Conservation (phyloP, 352 stramenopile genomes). For the Pythium plurisporium region DNA sequence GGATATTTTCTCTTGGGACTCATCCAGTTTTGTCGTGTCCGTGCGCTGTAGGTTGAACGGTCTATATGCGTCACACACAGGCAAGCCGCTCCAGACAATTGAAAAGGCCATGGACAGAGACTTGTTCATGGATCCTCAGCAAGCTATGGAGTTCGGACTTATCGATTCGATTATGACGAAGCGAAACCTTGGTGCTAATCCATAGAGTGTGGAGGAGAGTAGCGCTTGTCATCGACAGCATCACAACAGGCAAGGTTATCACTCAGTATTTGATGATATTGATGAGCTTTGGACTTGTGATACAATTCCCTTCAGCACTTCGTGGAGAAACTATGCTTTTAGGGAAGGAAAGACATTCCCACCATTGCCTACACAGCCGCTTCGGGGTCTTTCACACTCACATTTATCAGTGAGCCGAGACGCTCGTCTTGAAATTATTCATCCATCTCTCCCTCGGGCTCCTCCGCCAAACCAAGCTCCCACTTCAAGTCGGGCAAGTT, state of each 20-base stretch:
- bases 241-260: no score
- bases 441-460: slow-evolving; percentile 81
- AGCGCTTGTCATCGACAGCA: no score
- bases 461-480: slow-evolving; percentile 69
- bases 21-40: background rate
- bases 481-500: slow-evolving; percentile 75
- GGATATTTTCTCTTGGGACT: background rate
- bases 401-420: no score
- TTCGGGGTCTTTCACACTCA: no score
- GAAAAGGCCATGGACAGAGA: slow-evolving; percentile 87
- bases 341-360: no score
- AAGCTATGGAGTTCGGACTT: slow-evolving; percentile 76
- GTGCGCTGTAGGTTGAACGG: slow-evolving; percentile 51
- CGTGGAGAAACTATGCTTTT: no score
- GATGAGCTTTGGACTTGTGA: background rate
- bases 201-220: no score
- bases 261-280: slow-evolving; percentile 15
- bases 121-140: slow-evolving; percentile 77
- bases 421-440: slow-evolving; percentile 38
- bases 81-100: slow-evolving; percentile 69
- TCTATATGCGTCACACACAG: slow-evolving; percentile 68
- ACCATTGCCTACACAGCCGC: no score
- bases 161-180: slow-evolving; percentile 80
- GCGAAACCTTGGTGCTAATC: slow-evolving; percentile 23
- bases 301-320: no score